Conservation (phyloP, 371 early-diverging fungal genomes). For the Rhizopus microsporus region DNA sequence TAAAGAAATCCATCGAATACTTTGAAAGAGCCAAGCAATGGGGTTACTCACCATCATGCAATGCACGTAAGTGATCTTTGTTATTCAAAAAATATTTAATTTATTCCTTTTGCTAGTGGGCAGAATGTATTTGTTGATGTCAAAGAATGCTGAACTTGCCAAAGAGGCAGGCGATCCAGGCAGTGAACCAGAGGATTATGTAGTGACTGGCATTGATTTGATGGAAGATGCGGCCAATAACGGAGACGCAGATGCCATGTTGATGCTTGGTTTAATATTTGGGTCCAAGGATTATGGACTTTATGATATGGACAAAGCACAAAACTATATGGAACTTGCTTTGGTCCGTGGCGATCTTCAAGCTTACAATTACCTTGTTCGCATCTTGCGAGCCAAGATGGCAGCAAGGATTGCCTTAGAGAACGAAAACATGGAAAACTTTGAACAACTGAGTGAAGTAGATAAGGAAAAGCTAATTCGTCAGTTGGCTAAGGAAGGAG, state of each 20-base stretch:
- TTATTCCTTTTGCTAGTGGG: slow-evolving; percentile 24
- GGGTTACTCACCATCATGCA: slow-evolving; percentile 58
- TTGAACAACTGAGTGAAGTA: slow-evolving; percentile 34
- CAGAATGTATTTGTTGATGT: slow-evolving; percentile 51
- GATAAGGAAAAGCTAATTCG: slow-evolving; percentile 48
- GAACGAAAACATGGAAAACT: slow-evolving; percentile 41
- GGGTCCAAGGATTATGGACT: slow-evolving; percentile 61
- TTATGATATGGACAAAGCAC: slow-evolving; percentile 62
- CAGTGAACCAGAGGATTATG: slow-evolving; percentile 54
- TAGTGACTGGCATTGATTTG: slow-evolving; percentile 57
- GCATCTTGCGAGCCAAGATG: slow-evolving; percentile 55
- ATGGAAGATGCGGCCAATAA: slow-evolving; percentile 58
- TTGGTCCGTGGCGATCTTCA: slow-evolving; percentile 58
- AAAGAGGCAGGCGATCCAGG: slow-evolving; percentile 46
- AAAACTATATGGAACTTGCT: slow-evolving; percentile 60
- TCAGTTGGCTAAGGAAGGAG: slow-evolving; percentile 46
- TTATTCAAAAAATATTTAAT: not conserved
- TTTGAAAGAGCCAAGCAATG: slow-evolving; percentile 55
- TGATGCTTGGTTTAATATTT: slow-evolving; percentile 61
- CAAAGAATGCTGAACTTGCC: slow-evolving; percentile 43
- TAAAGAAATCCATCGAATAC: slow-evolving; percentile 52
- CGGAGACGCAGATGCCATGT: slow-evolving; percentile 58
- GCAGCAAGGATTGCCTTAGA: slow-evolving; percentile 51
- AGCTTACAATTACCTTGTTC: slow-evolving; percentile 53
- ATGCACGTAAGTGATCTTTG: slow-evolving; percentile 38